Base-by-base conservation (phyloP, 2,329 filamentous ascomycete species). In the Sclerotinia sclerotiorum region DNA sequence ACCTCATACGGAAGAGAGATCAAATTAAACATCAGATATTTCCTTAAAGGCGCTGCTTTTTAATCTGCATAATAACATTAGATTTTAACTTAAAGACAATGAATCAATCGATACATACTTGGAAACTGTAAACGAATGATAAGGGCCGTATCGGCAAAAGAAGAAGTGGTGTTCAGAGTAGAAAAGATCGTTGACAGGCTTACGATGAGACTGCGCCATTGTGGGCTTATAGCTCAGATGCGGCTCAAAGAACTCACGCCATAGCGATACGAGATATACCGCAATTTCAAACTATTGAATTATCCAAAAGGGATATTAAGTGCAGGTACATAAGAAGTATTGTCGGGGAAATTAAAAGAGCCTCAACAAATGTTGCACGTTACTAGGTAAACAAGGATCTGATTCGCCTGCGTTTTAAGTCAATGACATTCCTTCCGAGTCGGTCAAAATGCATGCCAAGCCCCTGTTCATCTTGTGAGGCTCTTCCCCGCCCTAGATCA, bases 1-100 rank as follows among this genome's bases (percentile, higher is more conserved):
- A 78, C 71, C 70, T 78, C 77, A 70, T 78, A 77, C 13, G 77
- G 77, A 54, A 78, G 57, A 65, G 67, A 69, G 39, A 69, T 57
- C 69, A 78, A 70, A 48, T 70, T 64, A 55, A 73, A 72, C 75
- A 77, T 77, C 52, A 70, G 69, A 69, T 65, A 51, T 66, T 67
- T 52, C 51, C 24, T 27, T 15, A n/a, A 24, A 24, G 49, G 7
- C 3, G 27, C 29, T 10, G 21, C 24, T 11, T 48, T 15, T 24
- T n/a, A 29, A 19, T 17, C 65, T 63, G 24, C 11, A 11, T 8
- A 27, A 32, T 4, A 19, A 49, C 24, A 42, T 66, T 60, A 66
- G 54, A 29, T 32, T 58, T 35, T n/a, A 11, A 13, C 17, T 39
- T 6, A 24, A 62, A 35, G 21, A 63, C n/a, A 52, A 63, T 39